These are phyloP conservation scores for Ascochyta pisi DNA, from an alignment of 2,329 filamentous ascomycete species.

Conservation along the genomic window DNA sequence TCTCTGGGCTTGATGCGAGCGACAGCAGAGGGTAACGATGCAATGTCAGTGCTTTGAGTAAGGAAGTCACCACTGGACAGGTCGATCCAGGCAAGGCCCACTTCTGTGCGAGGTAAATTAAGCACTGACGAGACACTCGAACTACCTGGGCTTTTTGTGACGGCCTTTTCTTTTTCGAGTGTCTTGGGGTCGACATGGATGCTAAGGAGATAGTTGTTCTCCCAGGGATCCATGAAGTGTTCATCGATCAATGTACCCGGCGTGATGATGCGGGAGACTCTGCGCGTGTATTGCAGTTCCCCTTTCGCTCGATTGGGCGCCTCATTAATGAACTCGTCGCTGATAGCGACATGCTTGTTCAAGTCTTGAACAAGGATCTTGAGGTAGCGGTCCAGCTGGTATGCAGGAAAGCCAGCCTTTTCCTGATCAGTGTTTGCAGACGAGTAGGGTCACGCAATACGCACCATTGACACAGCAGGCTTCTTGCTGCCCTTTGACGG, in stretches of 20 bases:
- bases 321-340: constrained; percentile 86
- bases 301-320: constrained; percentile 74
- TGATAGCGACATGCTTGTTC: constrained; percentile 89
- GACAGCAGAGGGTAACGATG: constrained; percentile 77
- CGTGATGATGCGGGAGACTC: constrained; percentile 86
- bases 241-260: constrained; percentile 97
- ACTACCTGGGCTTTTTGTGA: constrained; percentile 38
- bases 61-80: constrained; percentile 94
- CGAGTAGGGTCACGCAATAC: constrained; percentile 1
- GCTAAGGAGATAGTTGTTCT: constrained; percentile 90
- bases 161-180: constrained; percentile 30
- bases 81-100: constrained; percentile 93
- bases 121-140: constrained; percentile 41
- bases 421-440: constrained; percentile 16
- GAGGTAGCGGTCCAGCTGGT: constrained; percentile 89
- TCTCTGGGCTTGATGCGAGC: constrained; percentile 85
- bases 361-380: constrained; percentile 92
- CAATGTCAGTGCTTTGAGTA: constrained; percentile 76
- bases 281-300: constrained; percentile 82
- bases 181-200: constrained; percentile 65
- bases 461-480: constrained; percentile 78
- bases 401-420: constrained; percentile 89
- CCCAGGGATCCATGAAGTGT: constrained; percentile 92
- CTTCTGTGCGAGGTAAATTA: constrained; percentile 51
- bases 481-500: constrained; percentile 63